Evolutionary conservation across 768 basidiomycete species (phyloP).

Genomic region (Mycena amicta): DNA sequence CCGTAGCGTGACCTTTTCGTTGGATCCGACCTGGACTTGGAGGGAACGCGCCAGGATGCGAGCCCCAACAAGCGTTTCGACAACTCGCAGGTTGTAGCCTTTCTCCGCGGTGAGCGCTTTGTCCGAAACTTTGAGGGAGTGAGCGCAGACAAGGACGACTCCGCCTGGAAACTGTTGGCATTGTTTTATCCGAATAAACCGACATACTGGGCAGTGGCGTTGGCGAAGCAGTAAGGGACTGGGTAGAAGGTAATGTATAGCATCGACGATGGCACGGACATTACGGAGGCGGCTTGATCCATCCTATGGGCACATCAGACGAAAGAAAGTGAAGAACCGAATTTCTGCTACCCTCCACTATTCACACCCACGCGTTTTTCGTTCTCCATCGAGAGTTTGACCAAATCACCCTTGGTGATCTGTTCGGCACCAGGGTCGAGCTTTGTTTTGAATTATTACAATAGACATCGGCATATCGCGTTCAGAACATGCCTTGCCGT

Average conservation of each 20-base stretch:
- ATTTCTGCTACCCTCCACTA: slow-evolving; percentile 80
- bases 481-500: slow-evolving; percentile 55
- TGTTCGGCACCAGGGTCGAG: slow-evolving; percentile 24
- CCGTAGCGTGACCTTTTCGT: slow-evolving; percentile 63
- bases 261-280: slow-evolving; percentile 69
- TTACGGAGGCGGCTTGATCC: slow-evolving; percentile 90
- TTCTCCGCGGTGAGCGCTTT: slow-evolving; percentile 76
- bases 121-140: slow-evolving; percentile 81
- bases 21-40: slow-evolving; percentile 42
- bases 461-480: slow-evolving; percentile 1
- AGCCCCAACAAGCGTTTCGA: slow-evolving; percentile 86
- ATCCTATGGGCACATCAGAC: slow-evolving; percentile 64
- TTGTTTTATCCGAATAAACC: background rate
- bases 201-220: slow-evolving; percentile 53
- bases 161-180: slow-evolving; percentile 29
- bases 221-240: slow-evolving; percentile 60
- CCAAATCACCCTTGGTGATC: slow-evolving; percentile 70
- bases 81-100: slow-evolving; percentile 87
- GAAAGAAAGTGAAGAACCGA: too few relatives aligned
- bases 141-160: slow-evolving; percentile 75
- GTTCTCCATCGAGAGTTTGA: slow-evolving; percentile 80
- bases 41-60: slow-evolving; percentile 69
- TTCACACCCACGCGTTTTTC: slow-evolving; percentile 86
- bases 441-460: slow-evolving; percentile 22
- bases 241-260: slow-evolving; percentile 86